phyloP scores from a whole-genome alignment of 2,329 filamentous ascomycete species.

The Elsinoe fawcettii region DNA sequence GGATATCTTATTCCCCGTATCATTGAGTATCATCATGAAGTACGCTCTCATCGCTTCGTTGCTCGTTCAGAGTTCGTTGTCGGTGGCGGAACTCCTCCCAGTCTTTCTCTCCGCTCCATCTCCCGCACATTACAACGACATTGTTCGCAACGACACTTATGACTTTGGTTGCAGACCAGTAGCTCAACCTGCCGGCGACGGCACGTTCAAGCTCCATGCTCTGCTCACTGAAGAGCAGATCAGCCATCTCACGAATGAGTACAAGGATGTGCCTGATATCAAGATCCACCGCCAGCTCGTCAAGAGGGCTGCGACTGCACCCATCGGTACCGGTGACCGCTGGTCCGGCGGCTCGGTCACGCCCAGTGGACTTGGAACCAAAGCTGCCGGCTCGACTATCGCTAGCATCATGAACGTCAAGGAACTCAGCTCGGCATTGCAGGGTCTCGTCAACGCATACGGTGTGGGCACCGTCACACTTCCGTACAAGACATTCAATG shows the following conservation, averaged over 20 bases:
- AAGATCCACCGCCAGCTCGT: slow-evolving; percentile 12
- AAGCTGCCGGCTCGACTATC: slow-evolving; percentile 32
- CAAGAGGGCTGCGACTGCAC: slow-evolving; percentile 28
- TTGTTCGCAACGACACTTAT: slow-evolving; percentile 30
- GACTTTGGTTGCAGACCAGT: slow-evolving; percentile 31
- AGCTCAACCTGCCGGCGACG: slow-evolving; percentile 26
- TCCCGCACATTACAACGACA: slow-evolving; percentile 26
- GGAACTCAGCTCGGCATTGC: slow-evolving; percentile 40
- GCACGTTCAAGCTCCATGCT: slow-evolving; percentile 28
- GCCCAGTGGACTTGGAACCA: slow-evolving; percentile 37
- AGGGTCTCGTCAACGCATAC: slow-evolving; percentile 37
- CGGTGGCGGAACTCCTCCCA: neutral
- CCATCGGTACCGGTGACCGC: slow-evolving; percentile 35
- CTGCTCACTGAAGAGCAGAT: slow-evolving; percentile 30
- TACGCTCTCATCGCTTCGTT: neutral
- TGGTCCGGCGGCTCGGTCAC: slow-evolving; percentile 35
- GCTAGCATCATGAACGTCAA: slow-evolving; percentile 39
- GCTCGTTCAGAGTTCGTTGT: neutral
- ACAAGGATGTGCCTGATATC: slow-evolving; percentile 25
- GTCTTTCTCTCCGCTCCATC: neutral
- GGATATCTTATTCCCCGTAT: too few relatives aligned
- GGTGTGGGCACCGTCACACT: slow-evolving; percentile 37
- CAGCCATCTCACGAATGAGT: slow-evolving; percentile 18
- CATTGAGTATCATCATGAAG: neutral
- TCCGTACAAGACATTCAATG: slow-evolving; percentile 40